These are phyloP conservation scores for Amaranthus palmeri DNA, from an alignment of 148 eudicot species.

Conservation along the genomic window DNA sequence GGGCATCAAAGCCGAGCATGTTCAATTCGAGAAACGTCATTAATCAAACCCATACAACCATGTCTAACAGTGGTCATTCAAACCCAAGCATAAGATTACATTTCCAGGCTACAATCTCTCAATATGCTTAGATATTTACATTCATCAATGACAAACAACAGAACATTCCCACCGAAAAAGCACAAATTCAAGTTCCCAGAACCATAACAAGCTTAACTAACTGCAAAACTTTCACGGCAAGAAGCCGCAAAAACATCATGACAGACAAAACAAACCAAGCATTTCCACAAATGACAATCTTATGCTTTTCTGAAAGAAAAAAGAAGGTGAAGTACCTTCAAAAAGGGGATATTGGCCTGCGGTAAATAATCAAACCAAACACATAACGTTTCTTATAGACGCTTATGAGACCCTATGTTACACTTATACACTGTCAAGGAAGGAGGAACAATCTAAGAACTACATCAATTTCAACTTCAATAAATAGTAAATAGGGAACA, in stretches of 20 bases:
- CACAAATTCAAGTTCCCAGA: constrained; percentile 1
- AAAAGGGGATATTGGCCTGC: background rate
- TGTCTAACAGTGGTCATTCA: background rate
- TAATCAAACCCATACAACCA: background rate
- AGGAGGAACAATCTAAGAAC: background rate
- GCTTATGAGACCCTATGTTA: background rate
- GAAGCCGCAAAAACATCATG: background rate
- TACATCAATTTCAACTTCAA: background rate
- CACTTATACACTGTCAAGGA: background rate
- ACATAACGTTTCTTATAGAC: background rate
- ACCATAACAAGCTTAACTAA: background rate
- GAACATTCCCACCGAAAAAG: background rate
- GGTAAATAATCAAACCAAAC: background rate
- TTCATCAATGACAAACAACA: background rate
- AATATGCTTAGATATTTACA: background rate
- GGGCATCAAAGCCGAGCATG: background rate
- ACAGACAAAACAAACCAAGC: background rate
- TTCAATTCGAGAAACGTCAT: background rate
- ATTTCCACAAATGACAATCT: background rate
- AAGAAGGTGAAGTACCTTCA: background rate
- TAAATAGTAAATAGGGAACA: too few species aligned
- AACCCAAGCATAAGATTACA: background rate
- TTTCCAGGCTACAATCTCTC: background rate
- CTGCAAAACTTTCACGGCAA: background rate
- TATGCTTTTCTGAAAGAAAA: too few species aligned